Conservation (phyloP, 2,329 filamentous ascomycete species). For the Xylariaceae sp. region DNA sequence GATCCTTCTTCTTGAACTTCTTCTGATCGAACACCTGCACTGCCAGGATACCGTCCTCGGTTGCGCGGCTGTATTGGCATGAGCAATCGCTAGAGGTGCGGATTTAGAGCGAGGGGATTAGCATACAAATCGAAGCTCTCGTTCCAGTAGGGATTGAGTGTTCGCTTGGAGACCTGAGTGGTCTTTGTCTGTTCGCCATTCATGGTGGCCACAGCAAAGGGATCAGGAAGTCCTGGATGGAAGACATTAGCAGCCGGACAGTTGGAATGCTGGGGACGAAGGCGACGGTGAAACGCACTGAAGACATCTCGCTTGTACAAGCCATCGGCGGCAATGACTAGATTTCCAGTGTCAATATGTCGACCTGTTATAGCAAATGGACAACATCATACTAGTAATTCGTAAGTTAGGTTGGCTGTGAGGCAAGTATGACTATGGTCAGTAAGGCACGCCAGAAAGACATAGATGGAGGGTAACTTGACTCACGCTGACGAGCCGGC, state of each 20-base stretch:
- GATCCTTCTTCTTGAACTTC: slow-evolving; percentile 99
- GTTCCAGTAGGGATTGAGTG: slow-evolving; percentile 99
- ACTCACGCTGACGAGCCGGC: slow-evolving; percentile 62
- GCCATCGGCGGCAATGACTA: slow-evolving; percentile 97
- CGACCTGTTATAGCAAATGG: slow-evolving; percentile 5
- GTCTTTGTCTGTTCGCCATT: slow-evolving; percentile 98
- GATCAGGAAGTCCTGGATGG: slow-evolving; percentile 82
- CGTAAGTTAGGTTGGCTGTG: slow-evolving; percentile 78
- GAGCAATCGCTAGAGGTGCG: slow-evolving; percentile 18
- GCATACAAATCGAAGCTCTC: slow-evolving; percentile 96
- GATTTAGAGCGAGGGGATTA: slow-evolving; percentile 10
- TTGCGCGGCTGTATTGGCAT: slow-evolving; percentile 63
- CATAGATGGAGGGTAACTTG: background rate
- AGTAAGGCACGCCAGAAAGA: slow-evolving; percentile 21
- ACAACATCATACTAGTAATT: slow-evolving; percentile 71
- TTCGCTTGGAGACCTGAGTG: slow-evolving; percentile 95
- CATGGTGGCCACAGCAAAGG: slow-evolving; percentile 94
- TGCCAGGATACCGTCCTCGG: slow-evolving; percentile 92
- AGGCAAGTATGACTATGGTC: slow-evolving; percentile 20
- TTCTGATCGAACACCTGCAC: slow-evolving; percentile 99
- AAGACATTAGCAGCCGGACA: slow-evolving; percentile 2
- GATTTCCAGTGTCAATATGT: slow-evolving; percentile 16
- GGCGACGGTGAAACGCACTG: slow-evolving; percentile 58
- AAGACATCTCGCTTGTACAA: slow-evolving; percentile 99
- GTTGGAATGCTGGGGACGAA: background rate